phyloP scores from a whole-genome alignment of 768 basidiomycete genomes.

The Pholiota molesta region DNA sequence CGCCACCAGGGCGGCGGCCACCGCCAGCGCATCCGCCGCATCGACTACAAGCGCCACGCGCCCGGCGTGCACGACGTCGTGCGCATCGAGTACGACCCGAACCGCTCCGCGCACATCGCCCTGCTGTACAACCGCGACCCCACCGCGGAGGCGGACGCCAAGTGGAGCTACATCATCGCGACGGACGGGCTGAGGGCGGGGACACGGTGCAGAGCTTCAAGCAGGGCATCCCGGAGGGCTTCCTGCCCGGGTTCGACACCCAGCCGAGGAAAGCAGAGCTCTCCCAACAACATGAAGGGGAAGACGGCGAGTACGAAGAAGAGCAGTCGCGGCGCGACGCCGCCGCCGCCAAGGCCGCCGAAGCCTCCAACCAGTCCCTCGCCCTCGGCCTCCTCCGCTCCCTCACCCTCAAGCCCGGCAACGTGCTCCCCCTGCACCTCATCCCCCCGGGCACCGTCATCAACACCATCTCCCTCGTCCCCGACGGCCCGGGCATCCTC shows the following conservation, averaged over 20 bases:
- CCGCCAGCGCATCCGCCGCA: constrained; percentile 76
- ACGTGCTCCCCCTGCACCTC: constrained; percentile 88
- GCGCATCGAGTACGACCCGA: constrained; percentile 96
- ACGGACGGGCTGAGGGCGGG: constrained; percentile 89
- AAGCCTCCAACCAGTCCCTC: constrained; percentile 58
- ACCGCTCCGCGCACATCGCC: constrained; percentile 92
- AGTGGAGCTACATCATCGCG: constrained; percentile 92
- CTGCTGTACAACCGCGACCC: constrained; percentile 70
- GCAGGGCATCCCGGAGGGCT: constrained; percentile 75
- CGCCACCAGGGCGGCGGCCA: constrained; percentile 93
- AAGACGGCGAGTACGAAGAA: constrained; percentile 7
- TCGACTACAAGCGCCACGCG: constrained; percentile 85
- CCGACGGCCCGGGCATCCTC: constrained; percentile 77
- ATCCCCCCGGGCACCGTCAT: constrained; percentile 93
- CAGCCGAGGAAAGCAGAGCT: constrained; percentile 16
- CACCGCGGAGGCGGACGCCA: constrained; percentile 51
- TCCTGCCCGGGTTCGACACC: constrained; percentile 55
- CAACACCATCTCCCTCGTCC: constrained; percentile 80
- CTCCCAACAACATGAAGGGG: constrained; percentile 17
- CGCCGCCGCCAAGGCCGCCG: constrained; percentile 22
- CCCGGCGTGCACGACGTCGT: constrained; percentile 87
- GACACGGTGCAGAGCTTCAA: constrained; percentile 88
- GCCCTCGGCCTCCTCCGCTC: constrained; percentile 86
- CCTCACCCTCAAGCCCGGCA: constrained; percentile 85
- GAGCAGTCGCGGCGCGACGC: constrained; percentile 16